Base-by-base conservation (phyloP, 108 stramenopile species). In the Cylindrotheca closterium region DNA sequence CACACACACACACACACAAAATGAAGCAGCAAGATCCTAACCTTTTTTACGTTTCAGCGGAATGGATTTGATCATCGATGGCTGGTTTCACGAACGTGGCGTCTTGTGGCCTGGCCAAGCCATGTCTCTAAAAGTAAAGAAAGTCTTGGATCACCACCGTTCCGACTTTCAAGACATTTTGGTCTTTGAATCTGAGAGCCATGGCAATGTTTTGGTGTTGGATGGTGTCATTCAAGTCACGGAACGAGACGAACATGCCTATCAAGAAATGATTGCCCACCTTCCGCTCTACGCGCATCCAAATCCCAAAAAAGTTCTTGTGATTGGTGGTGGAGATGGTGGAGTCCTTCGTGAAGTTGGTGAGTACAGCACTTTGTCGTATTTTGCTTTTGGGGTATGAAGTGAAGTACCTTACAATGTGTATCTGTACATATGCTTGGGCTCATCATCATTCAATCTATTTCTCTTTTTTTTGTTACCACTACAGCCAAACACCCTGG, bases 221-320 rank as follows among this genome's bases (percentile, higher is more conserved):
- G 98, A 99, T 69, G 97, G 97, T 26, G 97, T 98, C 47, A 98
- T 99, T 74, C 97, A 99, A 83, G 81, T 91, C 12, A 94, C 96
- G 23, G 97, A 97, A 60, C 72, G 93, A 8, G 98, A 99, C 62
- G 97, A 99, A 76, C 87, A 81, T 53, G 50, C 94, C 48, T 99
- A 99, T 73, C 97, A 98, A 73, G 98, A 98, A 79, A 97, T 97
- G 97, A 96, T 98, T 64, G 80, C 96, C 2, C 97, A 98, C 68
- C 71, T 98, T 18, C 98, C 98, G 2, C 71, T 98, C 26, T 96
- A 83, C 61, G 88, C 96, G 0, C 97, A 98, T 71, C 89, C 84
- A 32, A 74, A 88, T 77, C 96, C 96, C 30, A 80, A 90, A 55
- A 75, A 74, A 37, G 98, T 98, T 10, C 66, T 97, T 24, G 96